Conservation (phyloP, 2,329 filamentous ascomycete species). For the Trichophyton mentagrophytes region DNA sequence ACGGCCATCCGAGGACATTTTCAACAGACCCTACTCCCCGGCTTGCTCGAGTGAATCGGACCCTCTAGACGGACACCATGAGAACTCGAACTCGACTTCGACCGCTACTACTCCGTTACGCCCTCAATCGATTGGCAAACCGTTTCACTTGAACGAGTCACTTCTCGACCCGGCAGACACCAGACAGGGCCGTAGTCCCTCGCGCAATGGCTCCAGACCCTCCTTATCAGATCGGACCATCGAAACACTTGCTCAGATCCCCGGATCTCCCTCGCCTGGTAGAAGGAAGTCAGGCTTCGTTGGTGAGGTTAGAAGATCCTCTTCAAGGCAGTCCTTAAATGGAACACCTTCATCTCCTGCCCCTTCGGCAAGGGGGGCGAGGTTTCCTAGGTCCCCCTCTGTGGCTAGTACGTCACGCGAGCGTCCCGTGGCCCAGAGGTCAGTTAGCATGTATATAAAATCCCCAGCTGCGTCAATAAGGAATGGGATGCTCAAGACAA, state of each 20-base stretch:
- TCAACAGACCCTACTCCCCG: constrained; percentile 23
- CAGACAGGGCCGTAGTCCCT: constrained; percentile 6
- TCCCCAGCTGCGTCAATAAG: neutral
- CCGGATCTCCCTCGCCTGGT: constrained; percentile 59
- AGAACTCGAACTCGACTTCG: neutral
- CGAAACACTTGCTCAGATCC: constrained; percentile 66
- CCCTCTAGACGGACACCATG: neutral
- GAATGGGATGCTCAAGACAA: neutral
- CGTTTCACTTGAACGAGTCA: constrained; percentile 10
- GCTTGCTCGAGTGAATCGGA: constrained; percentile 12
- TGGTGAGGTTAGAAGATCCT: constrained; percentile 26
- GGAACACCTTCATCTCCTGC: neutral
- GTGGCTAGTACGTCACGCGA: neutral
- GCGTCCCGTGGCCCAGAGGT: neutral
- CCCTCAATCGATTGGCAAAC: neutral
- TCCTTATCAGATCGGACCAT: constrained; percentile 57
- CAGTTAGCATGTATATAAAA: constrained; percentile 3
- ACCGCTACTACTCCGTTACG: neutral
- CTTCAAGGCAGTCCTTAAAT: constrained; percentile 18
- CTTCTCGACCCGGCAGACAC: constrained; percentile 16
- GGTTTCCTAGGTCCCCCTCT: neutral
- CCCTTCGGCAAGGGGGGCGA: neutral
- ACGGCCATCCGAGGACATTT: constrained; percentile 28
- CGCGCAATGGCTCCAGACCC: constrained; percentile 15
- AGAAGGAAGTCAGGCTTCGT: constrained; percentile 52